Evolutionary conservation across 768 basidiomycete genomes (phyloP).

Genomic region (Calocera viscosa): DNA sequence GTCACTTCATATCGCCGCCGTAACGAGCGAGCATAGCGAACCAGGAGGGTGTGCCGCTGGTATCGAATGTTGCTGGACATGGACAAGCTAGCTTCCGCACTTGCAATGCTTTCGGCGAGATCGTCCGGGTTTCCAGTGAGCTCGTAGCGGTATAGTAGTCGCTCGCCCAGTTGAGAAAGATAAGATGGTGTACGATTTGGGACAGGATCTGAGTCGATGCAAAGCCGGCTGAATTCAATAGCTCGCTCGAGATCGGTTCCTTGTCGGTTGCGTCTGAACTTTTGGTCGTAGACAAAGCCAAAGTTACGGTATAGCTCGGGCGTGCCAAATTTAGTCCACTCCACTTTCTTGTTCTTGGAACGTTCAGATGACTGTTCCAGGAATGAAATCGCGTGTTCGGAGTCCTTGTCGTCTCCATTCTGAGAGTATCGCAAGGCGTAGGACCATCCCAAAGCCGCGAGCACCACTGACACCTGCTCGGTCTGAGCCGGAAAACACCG

Average conservation of each 20-base stretch:
- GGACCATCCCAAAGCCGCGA: neutral
- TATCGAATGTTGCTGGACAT: neutral
- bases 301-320: neutral
- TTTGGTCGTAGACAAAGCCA: neutral
- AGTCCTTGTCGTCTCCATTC: neutral
- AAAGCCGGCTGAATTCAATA: conserved; percentile 20
- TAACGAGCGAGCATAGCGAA: neutral
- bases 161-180: neutral
- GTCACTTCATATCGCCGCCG: neutral
- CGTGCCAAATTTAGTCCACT: neutral
- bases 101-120: neutral
- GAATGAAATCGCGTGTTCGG: neutral
- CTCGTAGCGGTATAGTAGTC: neutral
- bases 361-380: neutral
- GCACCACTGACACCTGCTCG: neutral
- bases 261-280: conserved; percentile 15
- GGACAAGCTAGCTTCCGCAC: neutral
- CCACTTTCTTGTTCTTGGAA: neutral
- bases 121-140: neutral
- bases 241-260: conserved; percentile 21
- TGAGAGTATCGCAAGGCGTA: neutral
- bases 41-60: neutral
- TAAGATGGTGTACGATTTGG: neutral
- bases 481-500: neutral
- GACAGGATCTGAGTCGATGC: neutral